Evolutionary conservation across 2,329 filamentous ascomycete species (phyloP), one percentile per base, ranked within the genome.

Genomic region (Exophiala sp.): DNA sequence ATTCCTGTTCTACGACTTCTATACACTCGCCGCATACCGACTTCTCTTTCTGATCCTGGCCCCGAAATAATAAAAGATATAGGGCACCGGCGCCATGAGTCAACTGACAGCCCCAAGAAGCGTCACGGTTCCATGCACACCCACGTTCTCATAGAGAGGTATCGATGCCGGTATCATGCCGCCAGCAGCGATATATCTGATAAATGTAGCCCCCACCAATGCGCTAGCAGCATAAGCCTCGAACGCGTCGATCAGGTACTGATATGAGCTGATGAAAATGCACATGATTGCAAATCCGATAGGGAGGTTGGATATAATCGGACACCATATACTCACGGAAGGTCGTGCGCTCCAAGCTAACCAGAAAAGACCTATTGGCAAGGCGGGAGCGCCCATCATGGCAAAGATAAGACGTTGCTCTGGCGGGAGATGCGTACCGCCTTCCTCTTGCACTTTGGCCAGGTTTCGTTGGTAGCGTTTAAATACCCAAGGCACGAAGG

Each of bases 361-460:
- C 24, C 24, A 29, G 7, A 29, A 29, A 1, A 29, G 24, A 5
- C 24, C 24, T 5, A 29, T 29, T 1, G 24, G 24, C 24, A 29
- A 29, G 7, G 7, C 5, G 0, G 77, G 73, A 0, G 76, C 72
- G 1, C 73, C 73, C 3, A 79, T 67, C 58, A 87, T 78, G 47
- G 78, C 79, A 7, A 80, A 76, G 0, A 81, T 79, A 2, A 90
- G 73, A 14, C 86, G 78, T 9, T 82, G 78, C 69, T 90, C 87
- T 0, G 86, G 83, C 0, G 85, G 79, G 1, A 84, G 82, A 43
- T 82, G 8, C 71, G 71, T 62, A 75, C 58, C 64, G 72, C 58
- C 53, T 72, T 71, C 6, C 71, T 71, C 20, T 78, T 73, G 54
- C 63, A 64, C 33, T 63, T 65, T 63, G 83, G 86, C 18, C 5